Percentiles rank a stretch among this genome's conserved stretches.
phyloP scores from a whole-genome alignment of 495 filamentous ascomycete species.

The Hypoxylon rickii region DNA sequence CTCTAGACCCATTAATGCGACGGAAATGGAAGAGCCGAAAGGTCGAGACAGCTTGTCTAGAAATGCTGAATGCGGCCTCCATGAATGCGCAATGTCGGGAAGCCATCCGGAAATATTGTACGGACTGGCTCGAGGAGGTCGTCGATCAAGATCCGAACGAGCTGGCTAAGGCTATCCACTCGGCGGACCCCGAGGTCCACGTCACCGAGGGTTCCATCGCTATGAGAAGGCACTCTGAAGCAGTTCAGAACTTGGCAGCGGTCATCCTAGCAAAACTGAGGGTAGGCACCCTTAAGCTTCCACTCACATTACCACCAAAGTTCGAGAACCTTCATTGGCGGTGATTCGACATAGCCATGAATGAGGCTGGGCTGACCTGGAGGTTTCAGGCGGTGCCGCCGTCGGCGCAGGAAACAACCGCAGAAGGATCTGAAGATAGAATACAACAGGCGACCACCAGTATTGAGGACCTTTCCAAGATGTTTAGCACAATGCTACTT shows the following conservation, averaged over 20 bases:
- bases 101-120: conserved; percentile 77
- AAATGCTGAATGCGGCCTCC: conserved; percentile 89
- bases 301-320: conserved; percentile 5
- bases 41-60: conserved; percentile 79
- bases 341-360: conserved; percentile 19
- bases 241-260: conserved; percentile 70
- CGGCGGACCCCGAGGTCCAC: conserved; percentile 43
- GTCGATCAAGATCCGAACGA: conserved; percentile 68
- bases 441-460: conserved; percentile 57
- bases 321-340: conserved; percentile 31
- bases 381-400: conserved; percentile 56
- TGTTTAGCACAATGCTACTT: conserved; percentile 78
- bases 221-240: conserved; percentile 54
- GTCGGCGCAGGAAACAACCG: conserved; percentile 42
- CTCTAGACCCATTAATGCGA: conserved; percentile 70
- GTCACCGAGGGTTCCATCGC: conserved; percentile 48
- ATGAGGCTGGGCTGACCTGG: conserved; percentile 49
- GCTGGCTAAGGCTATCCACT: conserved; percentile 54
- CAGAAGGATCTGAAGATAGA: conserved; percentile 47
- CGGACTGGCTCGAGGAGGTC: conserved; percentile 79
- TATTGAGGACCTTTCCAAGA: conserved; percentile 72
- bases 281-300: conserved; percentile 50
- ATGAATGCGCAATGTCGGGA: conserved; percentile 78
- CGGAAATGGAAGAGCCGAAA: conserved; percentile 74
- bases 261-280: conserved; percentile 80